These are phyloP conservation scores for Cucurbita ficifolia DNA, from an alignment of 306 rosid species.

Conservation along the genomic window DNA sequence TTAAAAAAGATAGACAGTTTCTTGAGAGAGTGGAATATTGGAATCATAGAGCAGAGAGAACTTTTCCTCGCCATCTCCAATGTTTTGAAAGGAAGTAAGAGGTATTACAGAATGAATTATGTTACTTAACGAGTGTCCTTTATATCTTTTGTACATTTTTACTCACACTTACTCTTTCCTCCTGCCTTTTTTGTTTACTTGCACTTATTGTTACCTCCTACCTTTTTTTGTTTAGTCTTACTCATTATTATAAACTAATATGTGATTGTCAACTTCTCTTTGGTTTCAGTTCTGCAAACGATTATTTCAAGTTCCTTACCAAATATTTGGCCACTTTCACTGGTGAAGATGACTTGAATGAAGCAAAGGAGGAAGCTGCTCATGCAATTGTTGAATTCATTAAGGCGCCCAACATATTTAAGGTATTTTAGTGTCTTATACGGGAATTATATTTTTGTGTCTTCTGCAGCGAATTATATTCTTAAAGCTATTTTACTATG, in stretches of 20 bases:
- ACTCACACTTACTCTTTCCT: background rate
- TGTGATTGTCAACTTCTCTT: background rate
- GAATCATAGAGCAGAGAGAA: slow-evolving; percentile 49
- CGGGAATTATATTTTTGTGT: slow-evolving; percentile 9
- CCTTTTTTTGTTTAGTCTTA: background rate
- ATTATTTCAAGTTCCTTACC: slow-evolving; percentile 62
- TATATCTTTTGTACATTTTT: background rate
- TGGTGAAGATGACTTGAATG: slow-evolving; percentile 62
- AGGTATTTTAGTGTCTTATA: slow-evolving; percentile 29
- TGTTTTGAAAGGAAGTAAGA: slow-evolving; percentile 74
- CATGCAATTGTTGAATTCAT: slow-evolving; percentile 74
- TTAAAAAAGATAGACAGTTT: slow-evolving; percentile 66
- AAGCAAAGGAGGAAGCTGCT: slow-evolving; percentile 89
- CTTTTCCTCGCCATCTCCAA: slow-evolving; percentile 59
- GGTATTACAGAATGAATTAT: slow-evolving; percentile 26
- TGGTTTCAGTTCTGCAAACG: slow-evolving; percentile 56
- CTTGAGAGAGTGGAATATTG: slow-evolving; percentile 87
- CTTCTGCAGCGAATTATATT: background rate
- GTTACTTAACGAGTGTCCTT: background rate
- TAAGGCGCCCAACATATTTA: slow-evolving; percentile 66
- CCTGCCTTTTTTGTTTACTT: background rate
- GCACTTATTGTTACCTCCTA: too few species aligned
- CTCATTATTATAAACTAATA: background rate
- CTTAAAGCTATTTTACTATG: background rate
- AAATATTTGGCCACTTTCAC: slow-evolving; percentile 64